Percentiles rank a stretch among this genome's conserved stretches.
Conservation (phyloP, 2,329 filamentous ascomycete genomes). For the Dactylellina drechsleri region DNA sequence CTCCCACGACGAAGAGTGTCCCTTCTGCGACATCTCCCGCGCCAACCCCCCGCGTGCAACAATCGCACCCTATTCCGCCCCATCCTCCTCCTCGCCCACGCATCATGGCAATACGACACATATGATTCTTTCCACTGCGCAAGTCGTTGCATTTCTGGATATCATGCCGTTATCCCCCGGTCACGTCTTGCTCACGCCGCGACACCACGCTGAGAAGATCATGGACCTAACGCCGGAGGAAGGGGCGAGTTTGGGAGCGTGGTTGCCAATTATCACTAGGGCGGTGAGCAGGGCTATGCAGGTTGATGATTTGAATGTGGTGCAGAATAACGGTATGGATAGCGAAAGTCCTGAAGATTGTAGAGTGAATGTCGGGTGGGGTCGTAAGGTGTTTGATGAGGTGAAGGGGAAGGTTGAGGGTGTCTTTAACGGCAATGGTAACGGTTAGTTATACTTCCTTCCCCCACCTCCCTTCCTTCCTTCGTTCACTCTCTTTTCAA, state of each 20-base stretch:
- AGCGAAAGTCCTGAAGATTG: constrained; percentile 44
- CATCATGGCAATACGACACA: constrained; percentile 64
- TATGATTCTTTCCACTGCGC: constrained; percentile 79
- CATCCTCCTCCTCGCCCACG: constrained; percentile 37
- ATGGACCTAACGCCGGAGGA: constrained; percentile 74
- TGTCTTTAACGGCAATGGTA: constrained; percentile 33
- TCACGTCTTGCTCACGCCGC: constrained; percentile 83
- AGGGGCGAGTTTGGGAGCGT: constrained; percentile 73
- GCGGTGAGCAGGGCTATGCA: constrained; percentile 76
- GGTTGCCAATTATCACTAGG: constrained; percentile 76
- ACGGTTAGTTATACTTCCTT: constrained; percentile 26
- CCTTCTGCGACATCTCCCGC: constrained; percentile 71
- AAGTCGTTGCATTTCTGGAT: constrained; percentile 88
- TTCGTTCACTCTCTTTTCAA: no score
- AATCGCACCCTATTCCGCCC: constrained; percentile 45
- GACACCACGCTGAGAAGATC: constrained; percentile 80
- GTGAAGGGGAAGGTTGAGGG: constrained; percentile 50
- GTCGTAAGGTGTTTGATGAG: constrained; percentile 51
- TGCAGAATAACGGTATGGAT: constrained; percentile 84
- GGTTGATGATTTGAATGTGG: constrained; percentile 89
- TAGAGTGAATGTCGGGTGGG: constrained; percentile 52
- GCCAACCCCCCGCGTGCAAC: constrained; percentile 61
- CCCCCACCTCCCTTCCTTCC: background rate
- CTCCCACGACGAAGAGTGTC: constrained; percentile 64
- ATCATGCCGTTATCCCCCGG: constrained; percentile 87